Evolutionary conservation across 495 filamentous ascomycete species (phyloP).

Genomic region (Terfezia claveryi): DNA sequence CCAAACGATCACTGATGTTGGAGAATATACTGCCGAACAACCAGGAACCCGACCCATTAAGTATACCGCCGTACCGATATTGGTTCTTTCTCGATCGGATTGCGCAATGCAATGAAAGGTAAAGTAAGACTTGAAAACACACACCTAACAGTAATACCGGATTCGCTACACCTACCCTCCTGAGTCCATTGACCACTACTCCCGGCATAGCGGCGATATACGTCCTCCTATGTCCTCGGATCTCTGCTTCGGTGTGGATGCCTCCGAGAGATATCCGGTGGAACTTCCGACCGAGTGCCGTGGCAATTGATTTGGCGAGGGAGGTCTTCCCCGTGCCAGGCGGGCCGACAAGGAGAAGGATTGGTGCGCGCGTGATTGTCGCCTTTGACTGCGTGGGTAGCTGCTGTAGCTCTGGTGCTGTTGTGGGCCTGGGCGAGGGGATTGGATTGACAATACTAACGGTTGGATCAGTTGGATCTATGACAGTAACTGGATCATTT

Average conservation of each 20-base stretch:
- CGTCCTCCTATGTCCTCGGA: constrained; percentile 82
- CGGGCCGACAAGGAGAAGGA: constrained; percentile 79
- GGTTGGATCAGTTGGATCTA: neutral
- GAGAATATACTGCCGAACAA: too few species aligned
- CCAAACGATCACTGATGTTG: too few species aligned
- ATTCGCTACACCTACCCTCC: constrained; percentile 90
- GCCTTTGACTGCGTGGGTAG: neutral
- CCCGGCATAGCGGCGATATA: constrained; percentile 99
- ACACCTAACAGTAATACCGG: constrained; percentile 66
- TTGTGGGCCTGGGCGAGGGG: constrained; percentile 8
- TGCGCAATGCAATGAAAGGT: too few species aligned
- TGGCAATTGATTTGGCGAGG: constrained; percentile 79
- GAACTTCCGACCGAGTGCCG: constrained; percentile 82
- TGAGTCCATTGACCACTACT: constrained; percentile 76
- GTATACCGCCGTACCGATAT: too few species aligned
- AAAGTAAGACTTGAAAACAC: constrained; percentile 4
- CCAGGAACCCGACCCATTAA: too few species aligned
- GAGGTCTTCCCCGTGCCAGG: constrained; percentile 95
- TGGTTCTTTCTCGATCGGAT: too few species aligned
- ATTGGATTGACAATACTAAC: neutral
- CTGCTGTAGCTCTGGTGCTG: neutral
- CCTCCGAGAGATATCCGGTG: constrained; percentile 93
- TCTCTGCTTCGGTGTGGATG: constrained; percentile 90
- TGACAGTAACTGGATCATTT: neutral
- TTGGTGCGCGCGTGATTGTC: constrained; percentile 32